Evolutionary conservation across 2,329 filamentous ascomycete species (phyloP), one percentile per base, ranked within the genome.

Genomic region (Pseudocercospora fijiensis): DNA sequence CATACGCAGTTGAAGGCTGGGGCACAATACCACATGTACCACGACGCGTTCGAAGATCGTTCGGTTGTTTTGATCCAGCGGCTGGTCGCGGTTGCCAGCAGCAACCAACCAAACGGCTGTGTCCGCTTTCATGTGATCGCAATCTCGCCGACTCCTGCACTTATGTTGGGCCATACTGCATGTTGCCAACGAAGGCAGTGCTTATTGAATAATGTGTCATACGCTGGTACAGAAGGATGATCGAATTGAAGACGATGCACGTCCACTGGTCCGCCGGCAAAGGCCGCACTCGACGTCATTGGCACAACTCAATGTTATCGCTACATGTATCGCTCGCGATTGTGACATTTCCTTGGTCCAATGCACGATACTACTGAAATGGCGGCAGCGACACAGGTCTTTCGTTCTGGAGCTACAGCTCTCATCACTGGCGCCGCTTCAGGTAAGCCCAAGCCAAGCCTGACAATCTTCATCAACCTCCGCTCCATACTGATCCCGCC

Each of bases 401-500:
- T 77, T 64, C 68, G 72, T 47, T 51, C 70, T 18, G 70, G 70
- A 49, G 74, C 73, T 63, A 87, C 84, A 2, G 91, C 91, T 58
- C 82, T 96, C 56, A 92, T 96, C 75, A 94, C 90, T 0, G 91
- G 91, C 66, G 91, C 86, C 18, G 90, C 89, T 1, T 90, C 87
- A 27, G 49, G 49, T 30, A 28, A 53, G 49, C 2, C 20, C 8
- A 20, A 18, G 16, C 37, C 37, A n/a, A 41, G 37, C 28, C 28
- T 30, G 3, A 30, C 28, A 4, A 4, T 10, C 28, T 30, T 30
- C 28, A 30, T 8, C 16, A 41, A 41, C 8, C 20, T 26, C 18
- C 20, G 20, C 20, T 26, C 18, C 20, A 16, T 53, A 28, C 49
- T 53, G 26, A 53, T 4, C 2, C 22, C 9, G 6, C 3, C 4